Evolutionary conservation across 495 filamentous ascomycete genomes (phyloP).

Genomic region (Hypoxylon fuscum): DNA sequence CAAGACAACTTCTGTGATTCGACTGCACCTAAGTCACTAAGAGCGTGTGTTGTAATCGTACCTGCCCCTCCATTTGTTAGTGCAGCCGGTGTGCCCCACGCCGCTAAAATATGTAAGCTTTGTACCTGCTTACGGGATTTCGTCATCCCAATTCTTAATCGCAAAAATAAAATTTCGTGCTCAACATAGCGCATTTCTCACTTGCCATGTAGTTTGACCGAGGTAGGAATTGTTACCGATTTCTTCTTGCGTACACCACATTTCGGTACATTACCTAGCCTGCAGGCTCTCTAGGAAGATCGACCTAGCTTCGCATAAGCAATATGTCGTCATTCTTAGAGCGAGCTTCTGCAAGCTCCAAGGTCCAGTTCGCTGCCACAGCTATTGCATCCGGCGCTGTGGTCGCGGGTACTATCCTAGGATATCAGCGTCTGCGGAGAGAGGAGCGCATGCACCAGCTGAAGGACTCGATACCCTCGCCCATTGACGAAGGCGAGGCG

Average conservation of each 20-base stretch:
- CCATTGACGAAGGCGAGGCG: conserved; percentile 46
- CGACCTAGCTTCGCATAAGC: background rate
- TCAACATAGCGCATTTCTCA: too few relatives aligned
- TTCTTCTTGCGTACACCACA: background rate
- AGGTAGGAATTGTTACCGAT: too few relatives aligned
- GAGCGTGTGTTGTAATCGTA: too few relatives aligned
- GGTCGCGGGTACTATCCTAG: conserved; percentile 75
- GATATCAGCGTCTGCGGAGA: conserved; percentile 72
- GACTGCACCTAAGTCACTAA: too few relatives aligned
- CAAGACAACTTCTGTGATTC: too few relatives aligned
- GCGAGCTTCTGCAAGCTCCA: conserved; percentile 45
- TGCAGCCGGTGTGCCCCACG: background rate
- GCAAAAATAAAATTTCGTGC: conserved; percentile 21
- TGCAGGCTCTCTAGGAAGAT: background rate
- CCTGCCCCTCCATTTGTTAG: too few relatives aligned
- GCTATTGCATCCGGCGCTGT: conserved; percentile 79
- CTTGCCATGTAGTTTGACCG: too few relatives aligned
- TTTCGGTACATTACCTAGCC: too few relatives aligned
- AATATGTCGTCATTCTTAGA: conserved; percentile 52
- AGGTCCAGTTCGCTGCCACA: conserved; percentile 74
- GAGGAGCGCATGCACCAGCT: conserved; percentile 70
- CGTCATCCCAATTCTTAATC: conserved; percentile 12
- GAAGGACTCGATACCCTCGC: conserved; percentile 76
- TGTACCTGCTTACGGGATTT: conserved; percentile 13
- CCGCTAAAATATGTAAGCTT: background rate